Percentiles rank a stretch among this genome's conserved stretches.
Evolutionary conservation across 495 filamentous ascomycete species (phyloP).

Genomic region (Penicillium mononematosum): DNA sequence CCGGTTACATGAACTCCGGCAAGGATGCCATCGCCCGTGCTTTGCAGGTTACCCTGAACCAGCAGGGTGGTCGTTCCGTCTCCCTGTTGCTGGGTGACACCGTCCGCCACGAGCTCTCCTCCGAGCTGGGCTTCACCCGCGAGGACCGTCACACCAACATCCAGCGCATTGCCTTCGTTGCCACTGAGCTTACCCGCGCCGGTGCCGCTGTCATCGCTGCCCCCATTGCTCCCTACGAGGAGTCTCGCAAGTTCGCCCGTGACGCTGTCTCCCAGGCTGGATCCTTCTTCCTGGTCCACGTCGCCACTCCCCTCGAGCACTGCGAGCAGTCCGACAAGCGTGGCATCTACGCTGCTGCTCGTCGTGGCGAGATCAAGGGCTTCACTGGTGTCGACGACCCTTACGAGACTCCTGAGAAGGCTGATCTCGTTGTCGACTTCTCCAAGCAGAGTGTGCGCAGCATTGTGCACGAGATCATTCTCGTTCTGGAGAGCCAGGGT

Average conservation of each 20-base stretch:
- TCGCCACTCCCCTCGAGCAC: conserved; percentile 86
- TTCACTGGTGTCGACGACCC: conserved; percentile 99
- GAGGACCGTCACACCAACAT: conserved; percentile 96
- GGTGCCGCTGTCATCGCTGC: conserved; percentile 95
- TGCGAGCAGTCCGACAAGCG: conserved; percentile 93
- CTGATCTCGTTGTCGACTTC: conserved; percentile 79
- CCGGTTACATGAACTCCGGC: conserved; percentile 92
- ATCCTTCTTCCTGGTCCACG: conserved; percentile 91
- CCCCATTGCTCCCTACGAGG: conserved; percentile 93
- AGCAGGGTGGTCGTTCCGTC: conserved; percentile 93
- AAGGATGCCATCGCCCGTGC: conserved; percentile 96
- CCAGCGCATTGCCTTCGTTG: conserved; percentile 93
- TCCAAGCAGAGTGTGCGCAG: conserved; percentile 85
- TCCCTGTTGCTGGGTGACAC: conserved; percentile 93
- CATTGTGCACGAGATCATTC: conserved; percentile 94
- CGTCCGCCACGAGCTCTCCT: conserved; percentile 86
- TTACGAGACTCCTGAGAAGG: conserved; percentile 82
- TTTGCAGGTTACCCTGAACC: conserved; percentile 95
- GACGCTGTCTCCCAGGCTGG: conserved; percentile 85
- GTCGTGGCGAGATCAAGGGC: conserved; percentile 90
- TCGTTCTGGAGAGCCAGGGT: conserved; percentile 88
- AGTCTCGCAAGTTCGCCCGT: conserved; percentile 68
- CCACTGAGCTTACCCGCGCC: conserved; percentile 86
- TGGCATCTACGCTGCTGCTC: conserved; percentile 83
- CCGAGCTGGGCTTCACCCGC: conserved; percentile 91